phyloP scores from a whole-genome alignment of 495 filamentous ascomycete species.

The Xylaria intraflava region DNA sequence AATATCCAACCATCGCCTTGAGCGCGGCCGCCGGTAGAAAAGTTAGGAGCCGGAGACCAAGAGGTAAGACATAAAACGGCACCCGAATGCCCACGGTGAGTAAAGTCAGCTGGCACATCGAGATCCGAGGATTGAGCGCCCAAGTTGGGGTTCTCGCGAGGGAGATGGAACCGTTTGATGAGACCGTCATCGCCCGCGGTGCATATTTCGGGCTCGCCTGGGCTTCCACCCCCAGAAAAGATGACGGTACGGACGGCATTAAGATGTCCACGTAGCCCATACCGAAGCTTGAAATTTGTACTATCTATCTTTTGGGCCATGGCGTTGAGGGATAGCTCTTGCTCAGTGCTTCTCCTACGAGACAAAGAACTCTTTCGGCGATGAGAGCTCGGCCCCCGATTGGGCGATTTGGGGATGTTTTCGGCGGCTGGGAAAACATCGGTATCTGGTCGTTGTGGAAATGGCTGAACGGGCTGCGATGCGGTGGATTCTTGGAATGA shows the following conservation, averaged over 20 bases:
- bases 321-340: slow-evolving; percentile 45
- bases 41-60: slow-evolving; percentile 75
- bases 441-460: slow-evolving; percentile 62
- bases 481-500: slow-evolving; percentile 41
- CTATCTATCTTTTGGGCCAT: slow-evolving; percentile 50
- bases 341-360: slow-evolving; percentile 50
- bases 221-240: slow-evolving; percentile 92
- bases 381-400: slow-evolving; percentile 62
- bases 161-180: slow-evolving; percentile 95
- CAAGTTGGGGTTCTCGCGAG: slow-evolving; percentile 52
- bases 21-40: slow-evolving; percentile 78
- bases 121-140: slow-evolving; percentile 63
- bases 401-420: slow-evolving; percentile 71
- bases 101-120: slow-evolving; percentile 88
- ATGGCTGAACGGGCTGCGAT: slow-evolving; percentile 36
- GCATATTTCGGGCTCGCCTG: slow-evolving; percentile 91
- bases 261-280: slow-evolving; percentile 84
- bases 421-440: slow-evolving; percentile 82
- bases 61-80: slow-evolving; percentile 83
- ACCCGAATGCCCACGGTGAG: slow-evolving; percentile 85
- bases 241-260: slow-evolving; percentile 90
- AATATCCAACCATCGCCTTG: slow-evolving; percentile 95
- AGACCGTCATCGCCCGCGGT: slow-evolving; percentile 93
- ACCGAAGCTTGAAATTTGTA: slow-evolving; percentile 80
- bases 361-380: slow-evolving; percentile 69